phyloP scores from a whole-genome alignment of 2,329 filamentous ascomycete genomes.

The Beauveria asiatica region DNA sequence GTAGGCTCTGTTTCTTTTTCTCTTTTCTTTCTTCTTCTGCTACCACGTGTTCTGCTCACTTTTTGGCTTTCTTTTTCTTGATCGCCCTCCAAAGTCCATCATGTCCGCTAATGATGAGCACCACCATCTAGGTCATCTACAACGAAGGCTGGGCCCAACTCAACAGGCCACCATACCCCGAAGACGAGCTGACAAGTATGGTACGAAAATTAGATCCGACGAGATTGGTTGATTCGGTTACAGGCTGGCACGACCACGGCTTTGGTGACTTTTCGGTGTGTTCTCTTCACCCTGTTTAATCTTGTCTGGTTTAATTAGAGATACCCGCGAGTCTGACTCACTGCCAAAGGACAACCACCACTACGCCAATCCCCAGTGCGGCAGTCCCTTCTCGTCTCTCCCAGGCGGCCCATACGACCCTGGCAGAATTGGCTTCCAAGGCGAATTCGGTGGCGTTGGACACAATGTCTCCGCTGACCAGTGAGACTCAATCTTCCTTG shows the following conservation, averaged over 20 bases:
- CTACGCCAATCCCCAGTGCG: slow-evolving; percentile 63
- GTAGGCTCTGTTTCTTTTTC: slow-evolving; percentile 24
- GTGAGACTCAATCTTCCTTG: slow-evolving; percentile 25
- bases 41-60: not conserved
- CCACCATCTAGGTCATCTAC: slow-evolving; percentile 44
- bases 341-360: slow-evolving; percentile 55
- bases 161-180: slow-evolving; percentile 39
- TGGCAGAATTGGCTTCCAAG: slow-evolving; percentile 56
- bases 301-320: not conserved
- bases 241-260: slow-evolving; percentile 61
- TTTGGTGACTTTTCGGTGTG: slow-evolving; percentile 51
- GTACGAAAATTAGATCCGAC: slow-evolving; percentile 53
- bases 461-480: slow-evolving; percentile 54
- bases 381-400: slow-evolving; percentile 57
- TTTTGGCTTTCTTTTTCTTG: not conserved
- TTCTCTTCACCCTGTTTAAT: not conserved
- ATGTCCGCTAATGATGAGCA: too few relatives aligned
- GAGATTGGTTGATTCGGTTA: slow-evolving; percentile 52
- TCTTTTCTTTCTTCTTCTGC: not conserved
- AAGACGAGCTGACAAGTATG: slow-evolving; percentile 45
- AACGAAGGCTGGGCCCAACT: slow-evolving; percentile 66
- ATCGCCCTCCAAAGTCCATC: not conserved
- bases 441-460: slow-evolving; percentile 64
- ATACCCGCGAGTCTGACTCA: not conserved
- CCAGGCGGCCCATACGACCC: slow-evolving; percentile 47